Evolutionary conservation across 768 basidiomycete species (phyloP), one percentile per base, ranked within the genome.

Genomic region (Trametes gibbosa): DNA sequence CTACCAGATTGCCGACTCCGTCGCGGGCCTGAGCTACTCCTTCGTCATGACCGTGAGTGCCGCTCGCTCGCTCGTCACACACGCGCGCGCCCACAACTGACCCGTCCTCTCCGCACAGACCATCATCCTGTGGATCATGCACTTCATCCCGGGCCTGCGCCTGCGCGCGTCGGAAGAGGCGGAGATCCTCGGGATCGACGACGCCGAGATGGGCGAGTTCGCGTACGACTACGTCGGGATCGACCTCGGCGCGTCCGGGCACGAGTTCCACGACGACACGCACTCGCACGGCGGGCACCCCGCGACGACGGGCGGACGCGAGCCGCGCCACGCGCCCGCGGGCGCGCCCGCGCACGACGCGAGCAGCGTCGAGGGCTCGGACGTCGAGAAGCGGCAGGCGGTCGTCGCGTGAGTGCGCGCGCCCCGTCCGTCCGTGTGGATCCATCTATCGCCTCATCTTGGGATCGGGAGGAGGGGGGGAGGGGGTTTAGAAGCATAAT

Each of bases 181-280:
- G 8, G 89, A 91, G 74, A 83, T 87, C 40, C 75, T 96, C 47
- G 95, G 95, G 57, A 85, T 96, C 65, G 95, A 98, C 73, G 90
- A 93, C 69, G 72, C 77, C 16, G 76, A 83, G 74, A 76, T 81
- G 68, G 83, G 83, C 63, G 81, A 84, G 72, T 81, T 76, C 65
- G 77, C 79, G 49, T 79, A 79, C 70, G 79, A 81, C 70, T 82
- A 79, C 66, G 79, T 81, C 63, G 79, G 75, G 19, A 65, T 83
- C 63, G 70, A 71, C 62, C 62, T 63, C 54, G 56, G 56, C 50
- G 52, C 43, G 16, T 16, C 37, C 47, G 48, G 56, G 50, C 66
- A 69, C 62, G 61, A 43, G 34, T 69, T 63, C 65, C 62, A 53
- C 54, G 68, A 69, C 62, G 69, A 72, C 63, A 68, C 67, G 29